Base-by-base conservation (phyloP, 768 basidiomycete genomes). In the Candolleomyces eurysporus region DNA sequence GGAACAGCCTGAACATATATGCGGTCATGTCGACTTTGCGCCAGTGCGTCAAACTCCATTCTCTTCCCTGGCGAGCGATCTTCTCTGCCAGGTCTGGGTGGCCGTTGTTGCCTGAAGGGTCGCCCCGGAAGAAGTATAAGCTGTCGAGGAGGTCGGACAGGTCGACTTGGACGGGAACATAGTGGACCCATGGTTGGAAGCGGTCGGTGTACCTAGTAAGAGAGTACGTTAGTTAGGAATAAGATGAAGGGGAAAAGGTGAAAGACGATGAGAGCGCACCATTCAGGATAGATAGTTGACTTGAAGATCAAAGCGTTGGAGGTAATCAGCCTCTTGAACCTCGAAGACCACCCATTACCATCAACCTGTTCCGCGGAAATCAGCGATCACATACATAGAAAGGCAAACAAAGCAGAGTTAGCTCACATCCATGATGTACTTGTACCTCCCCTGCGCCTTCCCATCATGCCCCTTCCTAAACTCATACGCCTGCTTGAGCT, bases 221-320 rank as follows among this genome's bases (percentile, higher is more conserved):
- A 46, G 5, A n/a, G n/a, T n/a, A n/a, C n/a, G n/a, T n/a, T n/a
- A n/a, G n/a, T n/a, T n/a, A n/a, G n/a, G n/a, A n/a, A n/a, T n/a
- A n/a, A n/a, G n/a, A n/a, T n/a, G n/a, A n/a, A n/a, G n/a, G n/a
- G n/a, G n/a, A n/a, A n/a, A 43, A 43, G 42, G 17, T 43, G 42
- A 43, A 17, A 43, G 8, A 43, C 42, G 42, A 43, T 9, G 17
- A 16, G 14, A 16, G 64, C 74, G 13, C 67, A 86, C 90, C 90
- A 91, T 72, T 90, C 90, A 0, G 88, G 88, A 67, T 87, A 90
- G 63, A 90, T 81, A 0, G 88, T 90, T 40, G 85, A 77, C 67
- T 90, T 90, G 75, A 91, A 83, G 5, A 90, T 75, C 16, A 88
- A 73, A 0, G 88, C 78, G 26, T 88, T 87, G 22, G 83, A 79